Evolutionary conservation across 371 early-diverging fungal genomes (phyloP).

Genomic region (Mucor velutinosus): DNA sequence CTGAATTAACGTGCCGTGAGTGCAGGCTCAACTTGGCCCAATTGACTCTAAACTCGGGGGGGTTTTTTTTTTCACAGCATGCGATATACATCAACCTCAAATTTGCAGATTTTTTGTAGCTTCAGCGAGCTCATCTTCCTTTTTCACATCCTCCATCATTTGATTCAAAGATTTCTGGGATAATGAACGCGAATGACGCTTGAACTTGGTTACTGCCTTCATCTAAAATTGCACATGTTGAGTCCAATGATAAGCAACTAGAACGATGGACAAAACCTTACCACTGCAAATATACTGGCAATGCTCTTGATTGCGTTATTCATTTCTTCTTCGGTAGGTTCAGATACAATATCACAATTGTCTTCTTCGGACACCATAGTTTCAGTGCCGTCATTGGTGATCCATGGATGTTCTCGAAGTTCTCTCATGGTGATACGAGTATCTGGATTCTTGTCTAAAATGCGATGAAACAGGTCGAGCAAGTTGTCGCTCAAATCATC

Average conservation of each 20-base stretch:
- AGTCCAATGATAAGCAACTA: not conserved
- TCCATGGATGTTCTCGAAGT: constrained; percentile 84
- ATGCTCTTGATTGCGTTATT: constrained; percentile 76
- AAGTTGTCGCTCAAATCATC: constrained; percentile 35
- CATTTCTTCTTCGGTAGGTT: constrained; percentile 87
- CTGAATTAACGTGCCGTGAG: too few species aligned
- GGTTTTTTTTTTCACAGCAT: too few species aligned
- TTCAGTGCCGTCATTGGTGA: constrained; percentile 71
- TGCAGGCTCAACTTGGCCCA: too few species aligned
- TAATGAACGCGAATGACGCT: constrained; percentile 51
- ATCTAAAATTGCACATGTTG: constrained; percentile 24
- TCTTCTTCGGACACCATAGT: constrained; percentile 79
- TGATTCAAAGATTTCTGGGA: constrained; percentile 48
- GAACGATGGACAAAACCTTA: constrained; percentile 19
- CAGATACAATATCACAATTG: constrained; percentile 64
- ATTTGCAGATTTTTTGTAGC: not conserved
- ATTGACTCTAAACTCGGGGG: too few species aligned
- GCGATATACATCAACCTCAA: not conserved
- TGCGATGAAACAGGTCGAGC: constrained; percentile 62
- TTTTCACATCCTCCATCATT: constrained; percentile 35
- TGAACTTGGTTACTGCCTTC: constrained; percentile 55
- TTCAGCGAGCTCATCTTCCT: constrained; percentile 1
- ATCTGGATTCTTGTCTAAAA: constrained; percentile 83
- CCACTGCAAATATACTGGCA: constrained; percentile 54
- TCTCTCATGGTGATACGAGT: constrained; percentile 80